These are phyloP conservation scores for Tricladium varicosporioides DNA, from an alignment of 2,329 filamentous ascomycete species.

Conservation along the genomic window DNA sequence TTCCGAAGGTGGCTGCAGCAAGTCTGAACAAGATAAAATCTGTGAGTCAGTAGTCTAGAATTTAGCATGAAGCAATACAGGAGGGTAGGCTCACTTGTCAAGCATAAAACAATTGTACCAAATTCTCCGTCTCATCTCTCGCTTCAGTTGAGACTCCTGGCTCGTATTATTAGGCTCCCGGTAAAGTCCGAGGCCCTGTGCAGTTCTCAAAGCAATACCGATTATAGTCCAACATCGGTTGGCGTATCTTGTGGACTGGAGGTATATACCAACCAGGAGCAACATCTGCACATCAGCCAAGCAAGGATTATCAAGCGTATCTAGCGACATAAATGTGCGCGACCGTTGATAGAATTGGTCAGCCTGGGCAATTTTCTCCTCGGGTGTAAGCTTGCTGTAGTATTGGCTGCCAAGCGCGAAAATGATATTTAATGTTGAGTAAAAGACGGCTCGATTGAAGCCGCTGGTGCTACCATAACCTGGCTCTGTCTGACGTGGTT, in stretches of 20 bases:
- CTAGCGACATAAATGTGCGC: constrained; percentile 25
- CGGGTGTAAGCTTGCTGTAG: constrained; percentile 12
- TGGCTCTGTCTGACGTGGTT: no score
- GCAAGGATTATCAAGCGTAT: constrained; percentile 29
- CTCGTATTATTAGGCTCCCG: neutral
- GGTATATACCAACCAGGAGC: constrained; percentile 31
- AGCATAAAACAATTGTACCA: constrained; percentile 34
- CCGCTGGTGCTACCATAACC: no score
- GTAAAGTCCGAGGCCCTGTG: constrained; percentile 33
- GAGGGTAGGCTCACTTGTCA: constrained; percentile 23
- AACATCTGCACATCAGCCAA: constrained; percentile 33
- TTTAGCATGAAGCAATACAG: no score
- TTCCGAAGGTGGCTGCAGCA: constrained; percentile 28
- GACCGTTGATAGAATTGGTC: constrained; percentile 33
- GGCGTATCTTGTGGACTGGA: constrained; percentile 30
- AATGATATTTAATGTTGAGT: constrained; percentile 32
- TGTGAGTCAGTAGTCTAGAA: neutral
- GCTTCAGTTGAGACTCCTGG: constrained; percentile 26
- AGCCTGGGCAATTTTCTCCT: constrained; percentile 14
- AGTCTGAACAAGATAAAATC: constrained; percentile 18
- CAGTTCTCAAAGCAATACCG: constrained; percentile 32
- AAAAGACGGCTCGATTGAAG: no score
- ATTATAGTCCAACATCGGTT: constrained; percentile 34
- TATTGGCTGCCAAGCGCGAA: constrained; percentile 33
- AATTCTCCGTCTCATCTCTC: constrained; percentile 31